Conservation (phyloP, 208 protist species). For the Kentomonas sorsogonicus region DNA sequence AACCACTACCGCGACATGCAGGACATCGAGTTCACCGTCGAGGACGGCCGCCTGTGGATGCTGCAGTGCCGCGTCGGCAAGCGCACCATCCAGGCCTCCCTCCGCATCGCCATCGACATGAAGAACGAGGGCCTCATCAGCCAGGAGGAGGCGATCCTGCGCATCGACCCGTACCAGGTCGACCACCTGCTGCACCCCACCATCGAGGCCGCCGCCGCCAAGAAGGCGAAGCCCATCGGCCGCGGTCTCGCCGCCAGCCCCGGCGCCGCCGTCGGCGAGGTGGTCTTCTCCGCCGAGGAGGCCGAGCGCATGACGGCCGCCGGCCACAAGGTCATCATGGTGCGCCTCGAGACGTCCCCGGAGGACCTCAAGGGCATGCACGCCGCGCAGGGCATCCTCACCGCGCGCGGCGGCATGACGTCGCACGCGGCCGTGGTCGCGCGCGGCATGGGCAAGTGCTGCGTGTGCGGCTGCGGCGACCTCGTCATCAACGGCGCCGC, state of each 20-base stretch:
- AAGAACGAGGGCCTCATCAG: conserved; percentile 86
- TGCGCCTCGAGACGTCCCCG: conserved; percentile 91
- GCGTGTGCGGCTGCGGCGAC: conserved; percentile 85
- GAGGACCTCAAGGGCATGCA: conserved; percentile 93
- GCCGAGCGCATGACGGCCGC: conserved; percentile 48
- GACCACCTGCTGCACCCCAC: conserved; percentile 88
- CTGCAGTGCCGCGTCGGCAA: conserved; percentile 94
- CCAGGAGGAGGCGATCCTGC: conserved; percentile 80
- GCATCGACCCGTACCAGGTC: conserved; percentile 77
- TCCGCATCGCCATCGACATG: conserved; percentile 91
- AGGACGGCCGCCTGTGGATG: conserved; percentile 92
- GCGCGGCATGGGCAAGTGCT: conserved; percentile 94
- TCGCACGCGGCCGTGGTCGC: conserved; percentile 95
- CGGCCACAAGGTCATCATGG: conserved; percentile 87
- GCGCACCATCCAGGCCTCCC: conserved; percentile 86
- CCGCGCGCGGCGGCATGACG: conserved; percentile 92
- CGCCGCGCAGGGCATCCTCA: conserved; percentile 87
- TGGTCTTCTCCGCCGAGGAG: conserved; percentile 86
- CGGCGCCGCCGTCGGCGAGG: conserved; percentile 85
- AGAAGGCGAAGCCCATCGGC: conserved; percentile 56
- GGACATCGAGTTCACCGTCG: conserved; percentile 96
- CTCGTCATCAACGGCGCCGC: conserved; percentile 55
- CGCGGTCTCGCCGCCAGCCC: conserved; percentile 92
- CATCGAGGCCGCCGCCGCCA: conserved; percentile 59
- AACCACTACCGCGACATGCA: conserved; percentile 93